Evolutionary conservation across 305 asterid genomes (phyloP).

Genomic region (Rubia tinctorum): DNA sequence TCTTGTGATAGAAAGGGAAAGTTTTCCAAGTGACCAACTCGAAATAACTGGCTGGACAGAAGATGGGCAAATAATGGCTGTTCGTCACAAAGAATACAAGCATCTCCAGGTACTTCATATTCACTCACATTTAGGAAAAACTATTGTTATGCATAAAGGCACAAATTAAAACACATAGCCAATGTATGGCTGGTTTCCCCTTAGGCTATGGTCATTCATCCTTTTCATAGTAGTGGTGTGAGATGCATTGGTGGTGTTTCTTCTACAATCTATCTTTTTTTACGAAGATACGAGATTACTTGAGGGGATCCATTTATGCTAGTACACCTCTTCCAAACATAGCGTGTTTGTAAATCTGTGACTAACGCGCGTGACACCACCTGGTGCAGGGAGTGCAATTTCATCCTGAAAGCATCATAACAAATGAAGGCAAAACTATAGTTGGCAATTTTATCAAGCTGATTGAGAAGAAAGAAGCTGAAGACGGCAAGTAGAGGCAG

Average conservation of each 20-base stretch:
- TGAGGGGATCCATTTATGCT: neutral
- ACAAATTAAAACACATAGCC: neutral
- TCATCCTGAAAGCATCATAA: conserved; percentile 87
- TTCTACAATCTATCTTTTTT: neutral
- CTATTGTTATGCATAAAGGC: neutral
- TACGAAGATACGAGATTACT: neutral
- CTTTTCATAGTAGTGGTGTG: neutral
- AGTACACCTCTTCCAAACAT: neutral
- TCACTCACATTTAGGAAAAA: neutral
- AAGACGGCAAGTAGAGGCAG: conserved; percentile 28
- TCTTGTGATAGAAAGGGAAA: conserved; percentile 84
- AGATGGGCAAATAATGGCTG: conserved; percentile 89
- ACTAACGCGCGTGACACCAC: conserved; percentile 13
- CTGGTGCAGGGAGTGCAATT: conserved; percentile 76
- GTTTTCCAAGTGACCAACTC: conserved; percentile 66
- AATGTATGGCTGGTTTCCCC: neutral
- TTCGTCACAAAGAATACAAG: conserved; percentile 71
- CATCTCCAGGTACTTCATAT: conserved; percentile 56
- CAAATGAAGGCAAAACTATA: conserved; percentile 66
- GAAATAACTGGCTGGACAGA: conserved; percentile 97
- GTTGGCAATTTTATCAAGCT: conserved; percentile 64
- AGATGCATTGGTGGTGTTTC: neutral
- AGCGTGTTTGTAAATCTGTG: neutral
- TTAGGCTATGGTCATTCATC: neutral
- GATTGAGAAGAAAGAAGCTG: conserved; percentile 63